These are phyloP conservation scores for Aspergillus jensenii DNA, from an alignment of 2,329 filamentous ascomycete genomes.

Conservation along the genomic window DNA sequence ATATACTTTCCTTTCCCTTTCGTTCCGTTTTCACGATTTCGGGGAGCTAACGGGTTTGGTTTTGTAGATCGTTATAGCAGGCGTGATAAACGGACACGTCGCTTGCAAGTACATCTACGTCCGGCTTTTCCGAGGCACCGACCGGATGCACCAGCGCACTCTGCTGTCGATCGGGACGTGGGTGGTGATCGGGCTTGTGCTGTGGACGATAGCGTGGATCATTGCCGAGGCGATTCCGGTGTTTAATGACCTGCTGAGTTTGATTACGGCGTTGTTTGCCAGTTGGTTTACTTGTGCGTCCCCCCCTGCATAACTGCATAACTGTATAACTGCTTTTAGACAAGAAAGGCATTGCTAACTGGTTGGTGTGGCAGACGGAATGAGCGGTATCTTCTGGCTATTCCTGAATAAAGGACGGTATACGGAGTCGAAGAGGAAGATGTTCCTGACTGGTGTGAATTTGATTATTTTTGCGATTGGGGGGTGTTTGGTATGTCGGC, in stretches of 20 bases:
- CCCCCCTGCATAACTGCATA: not conserved
- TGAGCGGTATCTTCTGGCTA: slow-evolving; percentile 36
- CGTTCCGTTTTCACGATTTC: too few relatives aligned
- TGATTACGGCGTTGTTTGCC: slow-evolving; percentile 64
- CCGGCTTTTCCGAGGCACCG: slow-evolving; percentile 62
- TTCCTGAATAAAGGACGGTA: slow-evolving; percentile 35
- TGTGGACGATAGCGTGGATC: slow-evolving; percentile 65
- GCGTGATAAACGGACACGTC: slow-evolving; percentile 68
- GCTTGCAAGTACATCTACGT: slow-evolving; percentile 66
- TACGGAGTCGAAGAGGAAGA: slow-evolving; percentile 31
- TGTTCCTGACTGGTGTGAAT: slow-evolving; percentile 28
- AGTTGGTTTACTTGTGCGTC: slow-evolving; percentile 62
- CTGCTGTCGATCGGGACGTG: slow-evolving; percentile 56
- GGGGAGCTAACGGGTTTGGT: too few relatives aligned
- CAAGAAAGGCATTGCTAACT: not conserved
- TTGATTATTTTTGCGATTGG: slow-evolving; percentile 23
- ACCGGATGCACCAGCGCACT: slow-evolving; percentile 54
- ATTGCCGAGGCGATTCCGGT: slow-evolving; percentile 69
- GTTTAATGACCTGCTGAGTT: slow-evolving; percentile 65
- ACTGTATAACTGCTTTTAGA: not conserved
- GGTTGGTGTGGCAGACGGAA: not conserved
- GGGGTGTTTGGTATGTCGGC: not conserved
- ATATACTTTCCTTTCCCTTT: too few relatives aligned
- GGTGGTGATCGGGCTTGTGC: slow-evolving; percentile 54
- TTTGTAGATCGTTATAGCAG: slow-evolving; percentile 62